Conservation (phyloP, 371 early-diverging fungal species). For the Homolaphlyctis polyrhiza region DNA sequence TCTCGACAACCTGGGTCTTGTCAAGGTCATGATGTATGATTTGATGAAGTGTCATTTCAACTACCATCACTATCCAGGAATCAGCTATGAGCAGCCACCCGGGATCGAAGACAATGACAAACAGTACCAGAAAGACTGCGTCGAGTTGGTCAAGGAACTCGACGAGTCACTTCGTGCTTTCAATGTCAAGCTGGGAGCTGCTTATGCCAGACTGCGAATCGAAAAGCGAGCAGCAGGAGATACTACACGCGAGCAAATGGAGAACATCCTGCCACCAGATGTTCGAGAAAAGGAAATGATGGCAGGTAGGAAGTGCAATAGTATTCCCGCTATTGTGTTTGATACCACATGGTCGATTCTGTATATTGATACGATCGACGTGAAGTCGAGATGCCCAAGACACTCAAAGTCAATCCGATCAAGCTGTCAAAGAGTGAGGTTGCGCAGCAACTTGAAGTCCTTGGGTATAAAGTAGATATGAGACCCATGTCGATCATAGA, state of each 20-base stretch:
- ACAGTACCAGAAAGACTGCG: background rate
- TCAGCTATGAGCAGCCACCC: conserved; percentile 14
- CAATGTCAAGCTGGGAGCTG: conserved; percentile 37
- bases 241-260: conserved; percentile 31
- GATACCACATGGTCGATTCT: background rate
- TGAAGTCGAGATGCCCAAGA: conserved; percentile 48
- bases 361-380: conserved; percentile 15
- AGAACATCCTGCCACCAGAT: conserved; percentile 37
- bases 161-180: conserved; percentile 22
- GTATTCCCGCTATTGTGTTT: background rate
- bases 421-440: conserved; percentile 36
- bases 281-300: conserved; percentile 37
- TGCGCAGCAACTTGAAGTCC: conserved; percentile 17
- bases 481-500: background rate
- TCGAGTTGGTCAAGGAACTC: conserved; percentile 26
- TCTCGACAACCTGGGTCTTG: conserved; percentile 36
- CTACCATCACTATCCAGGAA: conserved; percentile 28
- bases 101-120: background rate
- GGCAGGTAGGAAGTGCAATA: conserved; percentile 19
- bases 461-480: conserved; percentile 17
- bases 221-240: conserved; percentile 34
- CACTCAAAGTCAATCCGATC: conserved; percentile 69
- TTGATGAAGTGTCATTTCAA: conserved; percentile 43
- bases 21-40: conserved; percentile 39
- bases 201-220: conserved; percentile 42